phyloP scores from a whole-genome alignment of 257 asterid genomes.

The Capsicum pubescens region DNA sequence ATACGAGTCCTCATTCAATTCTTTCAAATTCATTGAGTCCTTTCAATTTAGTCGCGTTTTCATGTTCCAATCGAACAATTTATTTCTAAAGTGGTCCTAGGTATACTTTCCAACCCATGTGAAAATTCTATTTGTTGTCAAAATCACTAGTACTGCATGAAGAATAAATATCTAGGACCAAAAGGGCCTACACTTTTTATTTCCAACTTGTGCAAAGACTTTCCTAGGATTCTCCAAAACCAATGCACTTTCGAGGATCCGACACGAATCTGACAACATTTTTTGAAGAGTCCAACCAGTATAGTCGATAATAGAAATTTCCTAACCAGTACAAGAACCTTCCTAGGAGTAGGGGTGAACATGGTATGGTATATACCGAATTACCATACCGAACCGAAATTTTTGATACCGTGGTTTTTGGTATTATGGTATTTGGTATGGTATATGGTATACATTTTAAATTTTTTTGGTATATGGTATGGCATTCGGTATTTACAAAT shows the following conservation, averaged over 20 bases:
- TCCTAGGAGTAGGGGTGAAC: not conserved
- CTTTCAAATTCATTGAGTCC: not conserved
- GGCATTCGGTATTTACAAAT: no score
- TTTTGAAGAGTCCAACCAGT: not conserved
- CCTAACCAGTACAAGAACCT: not conserved
- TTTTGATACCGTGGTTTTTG: no score
- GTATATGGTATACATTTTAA: no score
- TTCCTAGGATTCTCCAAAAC: not conserved
- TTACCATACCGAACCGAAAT: no score
- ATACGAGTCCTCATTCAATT: not conserved
- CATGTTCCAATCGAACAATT: not conserved
- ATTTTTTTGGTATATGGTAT: no score
- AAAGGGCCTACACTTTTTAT: not conserved
- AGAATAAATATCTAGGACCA: not conserved
- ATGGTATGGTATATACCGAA: no score
- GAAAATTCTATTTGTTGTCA: not conserved
- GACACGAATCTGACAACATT: not conserved
- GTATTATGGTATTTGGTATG: no score
- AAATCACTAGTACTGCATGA: not conserved
- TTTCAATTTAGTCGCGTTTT: not conserved
- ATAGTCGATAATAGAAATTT: not conserved
- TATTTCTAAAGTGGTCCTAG: not conserved
- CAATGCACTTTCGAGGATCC: accelerated
- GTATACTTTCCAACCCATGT: not conserved
- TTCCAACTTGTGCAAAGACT: not conserved